Conservation (phyloP, 163 green algal species). For the Scenedesmus sp. region DNA sequence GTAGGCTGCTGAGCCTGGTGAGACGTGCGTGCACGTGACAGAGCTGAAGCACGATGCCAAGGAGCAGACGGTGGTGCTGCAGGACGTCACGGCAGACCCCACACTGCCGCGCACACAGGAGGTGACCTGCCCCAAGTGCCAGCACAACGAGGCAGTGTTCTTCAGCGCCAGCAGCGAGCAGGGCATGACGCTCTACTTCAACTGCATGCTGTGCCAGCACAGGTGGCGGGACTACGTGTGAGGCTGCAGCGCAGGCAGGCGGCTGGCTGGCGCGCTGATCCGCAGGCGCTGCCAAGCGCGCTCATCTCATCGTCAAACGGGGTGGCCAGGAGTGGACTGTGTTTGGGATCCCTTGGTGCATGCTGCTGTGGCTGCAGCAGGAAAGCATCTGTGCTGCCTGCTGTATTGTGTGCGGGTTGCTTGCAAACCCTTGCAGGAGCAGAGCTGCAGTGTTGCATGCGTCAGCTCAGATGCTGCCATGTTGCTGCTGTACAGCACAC, state of each 20-base stretch:
- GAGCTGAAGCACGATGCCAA: constrained; percentile 79
- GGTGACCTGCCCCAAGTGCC: constrained; percentile 84
- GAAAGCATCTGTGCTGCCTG: too few species aligned
- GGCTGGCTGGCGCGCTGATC: not conserved
- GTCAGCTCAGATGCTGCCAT: too few species aligned
- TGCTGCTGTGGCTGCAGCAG: too few species aligned
- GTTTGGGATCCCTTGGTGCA: too few species aligned
- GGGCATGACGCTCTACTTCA: constrained; percentile 95
- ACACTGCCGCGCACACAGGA: constrained; percentile 91
- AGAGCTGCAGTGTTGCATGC: too few species aligned
- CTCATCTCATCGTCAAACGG: too few species aligned
- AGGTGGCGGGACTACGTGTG: constrained; percentile 89
- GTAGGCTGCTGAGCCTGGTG: constrained; percentile 49
- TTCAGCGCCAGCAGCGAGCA: constrained; percentile 85
- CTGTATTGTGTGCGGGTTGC: too few species aligned
- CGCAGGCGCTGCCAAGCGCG: not conserved
- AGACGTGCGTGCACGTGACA: constrained; percentile 80
- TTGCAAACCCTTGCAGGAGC: too few species aligned
- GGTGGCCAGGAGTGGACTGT: too few species aligned
- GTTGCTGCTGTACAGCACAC: too few species aligned
- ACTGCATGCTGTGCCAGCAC: constrained; percentile 84
- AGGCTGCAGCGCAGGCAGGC: not conserved
- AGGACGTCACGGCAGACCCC: constrained; percentile 91
- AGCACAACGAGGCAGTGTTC: constrained; percentile 92
- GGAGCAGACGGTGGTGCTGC: constrained; percentile 85